Base-by-base conservation (phyloP, 1,139 yeast genomes). In the Kodamaea ohmeri region DNA sequence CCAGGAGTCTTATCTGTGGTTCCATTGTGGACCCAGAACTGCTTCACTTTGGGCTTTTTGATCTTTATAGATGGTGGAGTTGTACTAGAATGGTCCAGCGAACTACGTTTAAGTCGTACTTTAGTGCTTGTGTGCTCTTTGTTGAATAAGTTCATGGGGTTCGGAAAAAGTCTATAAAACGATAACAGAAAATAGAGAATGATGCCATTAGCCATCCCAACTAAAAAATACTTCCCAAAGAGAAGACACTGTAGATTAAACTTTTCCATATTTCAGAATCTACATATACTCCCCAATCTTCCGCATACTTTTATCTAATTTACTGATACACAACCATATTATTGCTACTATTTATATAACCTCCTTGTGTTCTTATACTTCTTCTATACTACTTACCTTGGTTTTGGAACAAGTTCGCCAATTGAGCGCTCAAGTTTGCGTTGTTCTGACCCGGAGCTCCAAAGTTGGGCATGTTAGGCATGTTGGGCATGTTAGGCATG, bases 361-460 rank as follows among this genome's bases (percentile, higher is more conserved):
- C 22, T 20, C 9, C 6, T 20, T 20, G 9, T 9, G 9, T 7
- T 20, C 22, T 20, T 9, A 13, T 13, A 14, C 32, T 28, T 28
- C 32, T 27, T 33, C 24, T 34, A 19, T 24, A 6, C 35, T 28
- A 35, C 41, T 37, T 33, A 56, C 47, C 32, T 19, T 34, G 22
- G 22, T 38, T 34, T 29, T 41, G 68, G 52, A 63, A 66, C 43
- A 65, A 63, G 42, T 56, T 63, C 26, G 69, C 65, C 51, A 65
- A 58, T 44, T 62, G 70, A 6, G 66, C 62, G 42, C 67, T 60
- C 48, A 65, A 53, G 39, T 60, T 58, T 28, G 61, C 58, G 8
- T 38, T 38, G 43, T 53, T 57, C 17, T 51, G 52, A 6, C 36
- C 36, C n/a, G 16, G 42, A 19, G 46, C 50, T 7, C 43, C 49